These are phyloP conservation scores for Hordeum vulgare DNA, from an alignment of 176 grass and related monocot genomes.

Conservation along the genomic window DNA sequence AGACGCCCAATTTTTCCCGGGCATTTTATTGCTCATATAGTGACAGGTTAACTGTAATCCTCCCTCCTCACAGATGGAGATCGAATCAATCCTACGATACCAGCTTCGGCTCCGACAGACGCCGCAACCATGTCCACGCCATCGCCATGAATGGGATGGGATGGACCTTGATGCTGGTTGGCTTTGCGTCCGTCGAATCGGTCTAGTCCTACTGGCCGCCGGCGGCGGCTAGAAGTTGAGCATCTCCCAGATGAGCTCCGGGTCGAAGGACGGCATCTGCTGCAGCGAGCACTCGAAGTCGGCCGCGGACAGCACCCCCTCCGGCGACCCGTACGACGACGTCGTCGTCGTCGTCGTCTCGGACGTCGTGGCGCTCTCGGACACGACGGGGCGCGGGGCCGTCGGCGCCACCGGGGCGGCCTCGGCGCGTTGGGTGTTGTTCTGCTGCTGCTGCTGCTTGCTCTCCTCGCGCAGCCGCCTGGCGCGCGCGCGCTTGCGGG, in stretches of 20 bases:
- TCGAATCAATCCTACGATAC: conserved; percentile 13
- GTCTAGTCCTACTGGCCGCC: background rate
- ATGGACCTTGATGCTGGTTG: background rate
- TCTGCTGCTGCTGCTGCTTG: background rate
- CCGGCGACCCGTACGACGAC: conserved; percentile 27
- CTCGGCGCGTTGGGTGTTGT: background rate
- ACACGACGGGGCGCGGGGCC: background rate
- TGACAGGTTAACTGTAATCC: conserved; percentile 19
- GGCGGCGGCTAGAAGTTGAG: conserved; percentile 38
- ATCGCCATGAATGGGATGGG: background rate
- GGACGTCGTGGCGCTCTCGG: conserved; percentile 14
- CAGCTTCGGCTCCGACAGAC: background rate
- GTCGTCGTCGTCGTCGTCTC: conserved; percentile 1
- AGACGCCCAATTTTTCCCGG: conserved; percentile 18
- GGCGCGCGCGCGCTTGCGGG: conserved; percentile 35
- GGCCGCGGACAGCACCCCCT: conserved; percentile 3
- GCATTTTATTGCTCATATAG: conserved; percentile 27
- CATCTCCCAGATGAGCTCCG: conserved; percentile 87
- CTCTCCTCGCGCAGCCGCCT: conserved; percentile 25
- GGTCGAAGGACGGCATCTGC: conserved; percentile 77
- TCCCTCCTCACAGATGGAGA: background rate
- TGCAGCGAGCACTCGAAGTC: conserved; percentile 53
- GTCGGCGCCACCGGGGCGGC: background rate
- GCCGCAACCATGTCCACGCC: background rate
- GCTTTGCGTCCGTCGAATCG: background rate